Evolutionary conservation across 2,329 filamentous ascomycete genomes (phyloP).

Genomic region (Lachnellula subtilissima): DNA sequence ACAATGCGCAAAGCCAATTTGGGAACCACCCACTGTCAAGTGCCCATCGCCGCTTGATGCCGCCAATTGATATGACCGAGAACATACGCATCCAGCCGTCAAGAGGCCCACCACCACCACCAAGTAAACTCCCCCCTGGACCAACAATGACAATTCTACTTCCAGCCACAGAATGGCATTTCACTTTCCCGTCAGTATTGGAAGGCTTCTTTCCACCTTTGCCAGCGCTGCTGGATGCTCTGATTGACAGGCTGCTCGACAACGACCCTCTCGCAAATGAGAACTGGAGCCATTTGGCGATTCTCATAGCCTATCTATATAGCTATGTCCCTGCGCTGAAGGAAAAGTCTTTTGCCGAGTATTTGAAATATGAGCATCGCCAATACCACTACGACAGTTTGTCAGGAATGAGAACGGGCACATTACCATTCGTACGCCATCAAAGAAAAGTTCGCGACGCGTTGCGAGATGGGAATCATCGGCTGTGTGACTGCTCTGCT

Average conservation of each 20-base stretch:
- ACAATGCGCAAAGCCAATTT: background rate
- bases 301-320: constrained; percentile 9
- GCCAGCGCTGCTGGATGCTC: constrained; percentile 6
- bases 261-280: background rate
- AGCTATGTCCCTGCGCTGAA: constrained; percentile 4
- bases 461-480: constrained; percentile 1
- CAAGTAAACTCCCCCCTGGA: background rate
- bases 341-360: constrained; percentile 7
- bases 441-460: constrained; percentile 6
- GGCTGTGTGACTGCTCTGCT: background rate
- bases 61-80: background rate
- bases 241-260: constrained; percentile 5
- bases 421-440: constrained; percentile 7
- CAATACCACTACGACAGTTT: constrained; percentile 12
- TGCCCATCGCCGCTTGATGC: constrained; percentile 4
- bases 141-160: constrained; percentile 8
- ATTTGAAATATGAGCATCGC: constrained; percentile 12
- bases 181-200: background rate
- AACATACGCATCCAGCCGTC: no score
- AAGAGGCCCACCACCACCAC: background rate
- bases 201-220: constrained; percentile 2
- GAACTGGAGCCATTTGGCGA: constrained; percentile 1
- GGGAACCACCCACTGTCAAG: background rate
- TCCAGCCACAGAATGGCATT: constrained; percentile 9
- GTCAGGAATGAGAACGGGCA: constrained; percentile 9